phyloP scores from a whole-genome alignment of 768 basidiomycete species.

The Rhodosporidiobolus odoratus region DNA sequence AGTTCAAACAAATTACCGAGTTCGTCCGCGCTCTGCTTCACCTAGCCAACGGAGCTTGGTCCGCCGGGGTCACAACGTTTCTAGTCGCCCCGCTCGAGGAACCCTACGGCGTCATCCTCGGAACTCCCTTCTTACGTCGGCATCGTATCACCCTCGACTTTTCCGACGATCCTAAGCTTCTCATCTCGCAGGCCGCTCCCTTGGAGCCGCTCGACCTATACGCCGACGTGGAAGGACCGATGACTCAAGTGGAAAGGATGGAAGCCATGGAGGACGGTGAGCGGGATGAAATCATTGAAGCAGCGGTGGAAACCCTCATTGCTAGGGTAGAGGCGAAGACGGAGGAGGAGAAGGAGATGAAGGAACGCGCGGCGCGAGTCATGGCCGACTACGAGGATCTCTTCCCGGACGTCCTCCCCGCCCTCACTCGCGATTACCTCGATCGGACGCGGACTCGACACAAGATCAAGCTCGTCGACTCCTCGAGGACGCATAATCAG shows the following conservation, averaged over 20 bases:
- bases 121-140: background rate
- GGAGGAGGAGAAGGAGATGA: background rate
- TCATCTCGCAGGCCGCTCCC: background rate
- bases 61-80: background rate
- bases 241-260: too few relatives aligned
- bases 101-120: slow-evolving; percentile 9
- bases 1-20: background rate
- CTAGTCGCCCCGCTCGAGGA: slow-evolving; percentile 1
- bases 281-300: too few relatives aligned
- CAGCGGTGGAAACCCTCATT: background rate
- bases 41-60: background rate
- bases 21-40: slow-evolving; percentile 1
- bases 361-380: background rate
- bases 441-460: background rate
- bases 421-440: background rate
- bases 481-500: slow-evolving; percentile 4
- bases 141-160: background rate
- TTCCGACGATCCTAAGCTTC: background rate
- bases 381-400: background rate
- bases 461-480: slow-evolving; percentile 5
- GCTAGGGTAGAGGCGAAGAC: background rate
- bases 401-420: slow-evolving; percentile 1
- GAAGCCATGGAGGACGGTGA: too few relatives aligned
- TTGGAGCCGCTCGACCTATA: too few relatives aligned
- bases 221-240: too few relatives aligned